Conservation (phyloP, 495 filamentous ascomycete species). For the Hypomontagnella submonticulosa region DNA sequence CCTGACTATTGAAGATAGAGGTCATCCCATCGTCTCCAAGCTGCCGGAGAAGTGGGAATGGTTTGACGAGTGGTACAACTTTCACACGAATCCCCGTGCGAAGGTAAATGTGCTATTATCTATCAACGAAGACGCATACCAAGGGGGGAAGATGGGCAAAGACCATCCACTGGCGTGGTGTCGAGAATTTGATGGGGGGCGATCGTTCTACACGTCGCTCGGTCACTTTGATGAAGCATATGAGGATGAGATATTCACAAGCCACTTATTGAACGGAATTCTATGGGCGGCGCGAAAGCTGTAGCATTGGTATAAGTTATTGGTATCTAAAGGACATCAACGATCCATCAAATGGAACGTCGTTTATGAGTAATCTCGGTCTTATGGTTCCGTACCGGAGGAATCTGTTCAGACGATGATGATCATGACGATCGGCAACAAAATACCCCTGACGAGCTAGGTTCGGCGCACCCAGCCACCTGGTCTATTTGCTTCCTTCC, state of each 20-base stretch:
- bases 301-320: neutral
- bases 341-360: no score
- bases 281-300: slow-evolving; percentile 46
- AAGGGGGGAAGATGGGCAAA: slow-evolving; percentile 46
- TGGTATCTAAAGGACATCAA: no score
- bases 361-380: neutral
- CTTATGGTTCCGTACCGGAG: no score
- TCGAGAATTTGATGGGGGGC: slow-evolving; percentile 50
- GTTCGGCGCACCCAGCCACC: neutral
- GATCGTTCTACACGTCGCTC: slow-evolving; percentile 53
- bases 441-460: neutral
- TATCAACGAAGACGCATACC: slow-evolving; percentile 47
- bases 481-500: neutral
- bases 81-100: slow-evolving; percentile 45
- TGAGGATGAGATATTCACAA: slow-evolving; percentile 48
- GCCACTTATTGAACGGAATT: slow-evolving; percentile 43
- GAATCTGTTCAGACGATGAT: neutral
- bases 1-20: slow-evolving; percentile 37
- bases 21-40: slow-evolving; percentile 42
- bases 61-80: slow-evolving; percentile 58
- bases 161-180: slow-evolving; percentile 53
- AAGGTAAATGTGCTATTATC: slow-evolving; percentile 46
- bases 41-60: slow-evolving; percentile 41
- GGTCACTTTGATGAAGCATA: slow-evolving; percentile 57
- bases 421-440: slow-evolving; percentile 16